Evolutionary conservation across 2,329 filamentous ascomycete species (phyloP).

Genomic region (Fusarium sp.): DNA sequence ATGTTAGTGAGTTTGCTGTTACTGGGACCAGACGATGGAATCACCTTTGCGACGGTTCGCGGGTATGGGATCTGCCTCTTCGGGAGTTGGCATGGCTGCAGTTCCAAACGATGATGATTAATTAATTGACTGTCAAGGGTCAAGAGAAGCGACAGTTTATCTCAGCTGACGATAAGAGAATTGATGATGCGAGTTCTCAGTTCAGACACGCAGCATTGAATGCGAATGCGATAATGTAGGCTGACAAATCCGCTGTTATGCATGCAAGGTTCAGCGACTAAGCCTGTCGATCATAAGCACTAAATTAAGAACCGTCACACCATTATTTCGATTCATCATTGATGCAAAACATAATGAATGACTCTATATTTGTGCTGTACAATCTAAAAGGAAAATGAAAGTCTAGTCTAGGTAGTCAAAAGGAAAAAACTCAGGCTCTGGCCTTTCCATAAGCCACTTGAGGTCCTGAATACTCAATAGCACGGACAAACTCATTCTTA

Average conservation of each 20-base stretch:
- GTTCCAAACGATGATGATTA: fast-evolving
- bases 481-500: conserved; percentile 47
- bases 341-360: background rate
- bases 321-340: background rate
- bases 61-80: conserved; percentile 29
- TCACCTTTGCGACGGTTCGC: conserved; percentile 46
- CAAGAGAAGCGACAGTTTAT: fast-evolving
- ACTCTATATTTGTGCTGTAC: background rate
- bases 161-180: background rate
- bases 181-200: conserved; percentile 1
- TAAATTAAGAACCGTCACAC: background rate
- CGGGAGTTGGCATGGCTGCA: conserved; percentile 13
- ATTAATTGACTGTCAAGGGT: no score
- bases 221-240: conserved; percentile 2
- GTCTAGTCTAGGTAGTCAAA: no score
- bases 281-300: conserved; percentile 10
- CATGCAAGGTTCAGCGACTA: background rate
- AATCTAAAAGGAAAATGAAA: background rate
- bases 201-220: background rate
- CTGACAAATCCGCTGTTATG: conserved; percentile 38
- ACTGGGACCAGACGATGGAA: no score
- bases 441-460: conserved; percentile 32
- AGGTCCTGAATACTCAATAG: conserved; percentile 43
- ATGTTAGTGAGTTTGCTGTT: background rate
- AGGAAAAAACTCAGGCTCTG: conserved; percentile 1